Conservation (phyloP, 352 stramenopile genomes). For the Blastocystis hominis region DNA sequence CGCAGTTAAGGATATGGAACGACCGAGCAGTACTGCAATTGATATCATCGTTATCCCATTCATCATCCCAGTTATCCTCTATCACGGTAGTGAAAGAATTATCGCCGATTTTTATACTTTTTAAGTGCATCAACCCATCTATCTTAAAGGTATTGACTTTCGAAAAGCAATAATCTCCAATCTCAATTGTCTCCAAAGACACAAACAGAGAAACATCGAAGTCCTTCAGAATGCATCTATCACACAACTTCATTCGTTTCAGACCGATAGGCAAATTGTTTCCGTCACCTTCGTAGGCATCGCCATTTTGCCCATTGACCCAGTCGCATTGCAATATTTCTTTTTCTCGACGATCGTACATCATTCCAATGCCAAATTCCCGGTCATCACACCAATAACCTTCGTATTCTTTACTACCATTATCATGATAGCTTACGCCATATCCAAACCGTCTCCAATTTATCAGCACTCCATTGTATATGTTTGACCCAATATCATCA, state of each 20-base stretch:
- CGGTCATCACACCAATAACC: neutral
- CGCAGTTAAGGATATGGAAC: neutral
- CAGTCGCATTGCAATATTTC: neutral
- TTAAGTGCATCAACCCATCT: neutral
- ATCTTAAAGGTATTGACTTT: neutral
- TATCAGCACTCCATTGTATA: neutral
- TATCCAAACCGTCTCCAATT: neutral
- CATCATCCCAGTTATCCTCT: neutral
- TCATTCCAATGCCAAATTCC: neutral
- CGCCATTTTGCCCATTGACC: neutral
- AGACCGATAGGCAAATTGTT: neutral
- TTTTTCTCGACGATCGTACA: neutral
- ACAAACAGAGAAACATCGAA: neutral
- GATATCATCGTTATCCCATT: neutral
- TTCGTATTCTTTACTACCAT: neutral
- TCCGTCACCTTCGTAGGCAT: neutral
- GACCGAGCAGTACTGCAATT: neutral
- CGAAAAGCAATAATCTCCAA: neutral
- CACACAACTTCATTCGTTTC: neutral
- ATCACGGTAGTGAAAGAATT: neutral
- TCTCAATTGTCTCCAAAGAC: neutral
- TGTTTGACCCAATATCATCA: neutral
- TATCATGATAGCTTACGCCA: neutral
- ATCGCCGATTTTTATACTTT: neutral
- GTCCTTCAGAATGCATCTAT: neutral